A percentile compares a stretch with the other conserved stretches of the same genome.
These are phyloP conservation scores for Chlorella vulgaris DNA, from an alignment of 139 green algal species.

Conservation along the genomic window DNA sequence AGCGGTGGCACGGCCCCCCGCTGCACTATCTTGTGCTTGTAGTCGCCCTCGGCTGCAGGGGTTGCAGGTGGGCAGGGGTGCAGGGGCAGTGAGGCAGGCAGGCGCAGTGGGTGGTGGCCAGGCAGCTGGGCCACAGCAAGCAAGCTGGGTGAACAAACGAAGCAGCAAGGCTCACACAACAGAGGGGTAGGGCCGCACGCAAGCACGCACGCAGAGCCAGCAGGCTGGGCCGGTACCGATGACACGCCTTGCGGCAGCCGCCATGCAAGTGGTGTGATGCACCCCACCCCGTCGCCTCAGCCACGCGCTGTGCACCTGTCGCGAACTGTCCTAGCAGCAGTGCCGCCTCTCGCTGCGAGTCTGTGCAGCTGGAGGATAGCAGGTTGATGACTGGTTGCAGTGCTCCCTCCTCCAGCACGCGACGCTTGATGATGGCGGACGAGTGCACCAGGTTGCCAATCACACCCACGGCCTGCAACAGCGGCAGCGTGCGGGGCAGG, in stretches of 20 bases:
- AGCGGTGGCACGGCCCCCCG: slow-evolving; percentile 93
- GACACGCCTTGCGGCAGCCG: background rate
- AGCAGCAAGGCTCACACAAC: too few relatives aligned
- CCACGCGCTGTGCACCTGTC: too few relatives aligned
- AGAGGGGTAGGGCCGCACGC: too few relatives aligned
- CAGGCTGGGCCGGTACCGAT: background rate
- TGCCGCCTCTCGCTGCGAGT: slow-evolving; percentile 94
- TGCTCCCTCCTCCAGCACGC: slow-evolving; percentile 84
- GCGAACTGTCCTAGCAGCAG: slow-evolving; percentile 98
- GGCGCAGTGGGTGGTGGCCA: background rate
- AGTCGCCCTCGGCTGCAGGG: slow-evolving; percentile 69
- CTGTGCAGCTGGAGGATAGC: slow-evolving; percentile 77
- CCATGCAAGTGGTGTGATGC: background rate
- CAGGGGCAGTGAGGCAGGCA: background rate
- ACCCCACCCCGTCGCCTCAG: too few relatives aligned
- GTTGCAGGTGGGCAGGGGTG: background rate
- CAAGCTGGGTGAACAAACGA: too few relatives aligned
- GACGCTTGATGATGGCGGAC: slow-evolving; percentile 77
- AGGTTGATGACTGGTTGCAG: slow-evolving; percentile 98
- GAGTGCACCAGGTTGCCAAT: slow-evolving; percentile 99
- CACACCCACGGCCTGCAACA: slow-evolving; percentile 86
- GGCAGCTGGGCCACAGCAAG: background rate
- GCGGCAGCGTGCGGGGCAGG: too few relatives aligned
- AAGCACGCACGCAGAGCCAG: too few relatives aligned
- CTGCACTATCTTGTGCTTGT: slow-evolving; percentile 91